These are phyloP conservation scores for Cornus florida DNA, from an alignment of 148 eudicot species.

Conservation along the genomic window DNA sequence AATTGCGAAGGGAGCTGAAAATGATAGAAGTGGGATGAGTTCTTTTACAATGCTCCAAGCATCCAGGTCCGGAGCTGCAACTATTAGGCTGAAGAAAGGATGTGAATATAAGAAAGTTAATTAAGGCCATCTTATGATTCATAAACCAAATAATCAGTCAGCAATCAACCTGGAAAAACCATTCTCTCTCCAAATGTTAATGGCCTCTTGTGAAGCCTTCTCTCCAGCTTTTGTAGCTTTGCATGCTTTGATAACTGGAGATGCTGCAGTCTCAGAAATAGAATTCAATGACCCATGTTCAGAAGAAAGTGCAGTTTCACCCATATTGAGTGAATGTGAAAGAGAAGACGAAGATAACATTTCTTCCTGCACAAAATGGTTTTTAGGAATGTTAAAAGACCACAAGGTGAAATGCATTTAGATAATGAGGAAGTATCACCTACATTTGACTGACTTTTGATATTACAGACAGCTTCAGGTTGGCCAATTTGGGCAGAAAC, in stretches of 20 bases:
- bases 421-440: constrained; percentile 3
- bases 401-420: background rate
- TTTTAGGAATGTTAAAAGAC: background rate
- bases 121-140: background rate
- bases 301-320: constrained; percentile 29
- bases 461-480: constrained; percentile 21
- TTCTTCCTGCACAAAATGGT: constrained; percentile 43
- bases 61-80: constrained; percentile 87
- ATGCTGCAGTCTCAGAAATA: constrained; percentile 26
- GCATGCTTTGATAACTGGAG: constrained; percentile 25
- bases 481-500: constrained; percentile 31
- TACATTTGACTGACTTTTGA: constrained; percentile 23
- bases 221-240: constrained; percentile 72
- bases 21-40: constrained; percentile 72
- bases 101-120: constrained; percentile 1
- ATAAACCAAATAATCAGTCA: background rate
- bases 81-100: constrained; percentile 62
- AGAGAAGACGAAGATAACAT: constrained; percentile 20
- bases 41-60: constrained; percentile 73
- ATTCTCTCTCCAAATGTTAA: constrained; percentile 75
- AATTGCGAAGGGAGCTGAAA: constrained; percentile 86
- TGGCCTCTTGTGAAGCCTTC: constrained; percentile 63
- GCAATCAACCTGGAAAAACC: constrained; percentile 79
- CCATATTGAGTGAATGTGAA: constrained; percentile 29
- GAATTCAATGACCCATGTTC: constrained; percentile 32